Conservation (phyloP, 192 early-diverging fungal species). For the Thamnidium elegans region DNA sequence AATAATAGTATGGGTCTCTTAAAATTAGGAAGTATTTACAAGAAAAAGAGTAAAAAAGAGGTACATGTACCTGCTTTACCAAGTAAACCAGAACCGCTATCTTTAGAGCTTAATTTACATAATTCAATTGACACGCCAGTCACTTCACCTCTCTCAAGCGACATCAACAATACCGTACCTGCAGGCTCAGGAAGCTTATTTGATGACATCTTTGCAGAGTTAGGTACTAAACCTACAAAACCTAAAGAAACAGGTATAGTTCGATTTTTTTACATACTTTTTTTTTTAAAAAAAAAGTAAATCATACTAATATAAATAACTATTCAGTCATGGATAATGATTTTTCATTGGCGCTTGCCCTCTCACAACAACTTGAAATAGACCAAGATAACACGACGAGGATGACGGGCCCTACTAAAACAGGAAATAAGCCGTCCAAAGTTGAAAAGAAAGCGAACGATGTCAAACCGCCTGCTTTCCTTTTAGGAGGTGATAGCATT, state of each 20-base stretch:
- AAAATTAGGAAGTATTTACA: slow-evolving; percentile 21
- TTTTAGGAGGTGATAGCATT: slow-evolving; percentile 26
- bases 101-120: slow-evolving; percentile 2
- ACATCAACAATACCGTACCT: not conserved
- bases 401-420: not conserved
- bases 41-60: slow-evolving; percentile 15
- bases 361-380: slow-evolving; percentile 18
- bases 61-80: not conserved
- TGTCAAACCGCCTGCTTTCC: slow-evolving; percentile 4
- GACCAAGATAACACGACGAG: not conserved
- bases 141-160: not conserved
- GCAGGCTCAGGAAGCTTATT: slow-evolving; percentile 21
- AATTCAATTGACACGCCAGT: not conserved
- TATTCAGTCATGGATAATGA: slow-evolving; percentile 1
- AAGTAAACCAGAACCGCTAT: slow-evolving; percentile 1
- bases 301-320: not conserved
- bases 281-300: too few species aligned
- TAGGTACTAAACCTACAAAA: slow-evolving; percentile 9
- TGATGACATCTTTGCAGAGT: slow-evolving; percentile 29
- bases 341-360: slow-evolving; percentile 21
- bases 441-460: not conserved
- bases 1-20: slow-evolving; percentile 9
- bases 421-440: not conserved
- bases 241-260: too few species aligned
- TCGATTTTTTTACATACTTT: too few species aligned